Evolutionary conservation across 73 alveolate species (phyloP), one percentile per base, ranked within the genome.

Genomic region (Symbiodinium pilosum): DNA sequence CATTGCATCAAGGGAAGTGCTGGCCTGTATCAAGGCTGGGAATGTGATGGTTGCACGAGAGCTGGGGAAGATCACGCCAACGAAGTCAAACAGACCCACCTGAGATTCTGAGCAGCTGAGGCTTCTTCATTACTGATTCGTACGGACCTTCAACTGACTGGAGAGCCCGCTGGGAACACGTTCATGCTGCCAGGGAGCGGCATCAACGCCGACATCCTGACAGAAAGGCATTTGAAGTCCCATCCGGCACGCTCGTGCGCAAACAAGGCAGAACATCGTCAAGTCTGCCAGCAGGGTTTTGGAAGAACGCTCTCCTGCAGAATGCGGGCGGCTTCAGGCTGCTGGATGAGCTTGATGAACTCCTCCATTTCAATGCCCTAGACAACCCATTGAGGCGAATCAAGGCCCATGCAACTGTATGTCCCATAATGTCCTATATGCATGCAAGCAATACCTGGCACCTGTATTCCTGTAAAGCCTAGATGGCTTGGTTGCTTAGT

Each of bases 81-180:
- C 87, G 54, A 89, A 89, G 84, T 89, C 95, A 16, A 89, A 89
- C 42, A 89, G 87, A 12, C 95, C 95, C 24, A 89, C 94, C 94
- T 47, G 59, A 14, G 59, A 47, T 14, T 47, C 59, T 47, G 6
- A 14, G 21, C 14, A 47, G 6, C 14, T 47, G 21, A 47, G 59
- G 21, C 59, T 14, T 47, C 14, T 47, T 47, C 14, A 14, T 47
- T 9, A 47, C 21, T 14, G 59, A 6, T 47, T 47, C 59, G 14
- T 6, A 47, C 59, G 59, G 14, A 47, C 59, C 59, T 9, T 9
- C 59, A 47, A 9, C 59, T 47, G 59, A n/a, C 59, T 47, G 59
- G 59, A 47, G 21, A 47, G 14, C 59, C 59, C 59, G 59, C 59
- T 47, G 59, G 59, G 59, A 47, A 47, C 59, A 47, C 54, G 8